These are phyloP conservation scores for Coelastrella sp. DNA, from an alignment of 139 green algal genomes.

Conservation along the genomic window DNA sequence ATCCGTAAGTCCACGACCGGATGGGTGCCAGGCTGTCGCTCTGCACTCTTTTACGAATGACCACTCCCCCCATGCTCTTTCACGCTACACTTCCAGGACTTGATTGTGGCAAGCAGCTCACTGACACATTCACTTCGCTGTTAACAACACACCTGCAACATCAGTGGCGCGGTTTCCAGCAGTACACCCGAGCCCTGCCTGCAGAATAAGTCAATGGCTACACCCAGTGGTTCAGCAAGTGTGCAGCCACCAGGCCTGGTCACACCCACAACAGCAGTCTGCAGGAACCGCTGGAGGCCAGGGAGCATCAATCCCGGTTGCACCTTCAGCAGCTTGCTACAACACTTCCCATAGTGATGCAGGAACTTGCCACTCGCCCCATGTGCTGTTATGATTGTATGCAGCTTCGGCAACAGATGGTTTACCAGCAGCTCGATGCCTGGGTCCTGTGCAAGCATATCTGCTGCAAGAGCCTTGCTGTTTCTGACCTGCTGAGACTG, in stretches of 20 bases:
- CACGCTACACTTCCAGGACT: too few relatives aligned
- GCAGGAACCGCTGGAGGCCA: conserved; percentile 37
- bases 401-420: conserved; percentile 19
- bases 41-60: too few relatives aligned
- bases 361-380: conserved; percentile 14
- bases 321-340: conserved; percentile 11
- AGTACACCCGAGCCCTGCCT: conserved; percentile 18
- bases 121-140: too few relatives aligned
- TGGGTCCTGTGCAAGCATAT: neutral
- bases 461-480: neutral
- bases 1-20: too few relatives aligned
- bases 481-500: neutral
- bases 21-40: too few relatives aligned
- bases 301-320: conserved; percentile 19
- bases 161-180: conserved; percentile 16
- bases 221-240: neutral
- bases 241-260: neutral
- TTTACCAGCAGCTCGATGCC: conserved; percentile 13
- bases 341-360: conserved; percentile 31
- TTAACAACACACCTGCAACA: neutral
- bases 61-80: too few relatives aligned
- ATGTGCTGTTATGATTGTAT: neutral
- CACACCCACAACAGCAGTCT: neutral
- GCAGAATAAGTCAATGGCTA: conserved; percentile 16
- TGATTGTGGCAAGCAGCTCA: too few relatives aligned